These are phyloP conservation scores for Nyssa sinensis DNA, from an alignment of 148 eudicot species.

Conservation along the genomic window DNA sequence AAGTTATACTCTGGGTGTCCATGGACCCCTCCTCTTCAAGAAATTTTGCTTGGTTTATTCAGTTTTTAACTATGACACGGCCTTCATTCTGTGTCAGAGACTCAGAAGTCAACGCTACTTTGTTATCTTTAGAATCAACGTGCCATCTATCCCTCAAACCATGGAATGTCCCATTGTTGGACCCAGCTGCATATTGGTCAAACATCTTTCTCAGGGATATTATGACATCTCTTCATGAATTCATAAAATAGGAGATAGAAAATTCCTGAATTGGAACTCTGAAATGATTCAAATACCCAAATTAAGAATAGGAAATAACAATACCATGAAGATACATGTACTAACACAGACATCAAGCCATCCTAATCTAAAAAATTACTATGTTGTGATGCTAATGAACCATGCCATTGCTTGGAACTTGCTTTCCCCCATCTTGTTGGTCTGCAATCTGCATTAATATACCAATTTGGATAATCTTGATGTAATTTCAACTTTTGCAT, in stretches of 20 bases:
- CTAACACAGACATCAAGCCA: background rate
- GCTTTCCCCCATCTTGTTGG: background rate
- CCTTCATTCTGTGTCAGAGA: too few species aligned
- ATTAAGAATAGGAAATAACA: background rate
- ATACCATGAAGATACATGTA: background rate
- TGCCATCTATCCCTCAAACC: background rate
- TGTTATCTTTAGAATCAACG: too few species aligned
- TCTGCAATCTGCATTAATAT: background rate
- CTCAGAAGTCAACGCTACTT: too few species aligned
- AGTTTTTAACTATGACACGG: too few species aligned
- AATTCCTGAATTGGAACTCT: background rate
- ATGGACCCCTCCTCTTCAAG: too few species aligned
- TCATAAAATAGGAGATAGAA: background rate
- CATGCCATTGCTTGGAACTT: background rate
- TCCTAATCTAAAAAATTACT: background rate
- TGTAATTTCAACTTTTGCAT: background rate
- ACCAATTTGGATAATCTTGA: background rate
- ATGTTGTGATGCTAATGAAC: background rate
- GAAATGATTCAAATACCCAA: background rate
- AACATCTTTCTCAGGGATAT: too few species aligned
- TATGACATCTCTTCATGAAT: too few species aligned
- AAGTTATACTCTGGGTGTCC: too few species aligned
- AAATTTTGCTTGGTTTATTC: too few species aligned
- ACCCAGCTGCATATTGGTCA: too few species aligned
- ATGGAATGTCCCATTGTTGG: background rate